Evolutionary conservation across 2,329 filamentous ascomycete genomes (phyloP).

Genomic region (Penicillium sp.): DNA sequence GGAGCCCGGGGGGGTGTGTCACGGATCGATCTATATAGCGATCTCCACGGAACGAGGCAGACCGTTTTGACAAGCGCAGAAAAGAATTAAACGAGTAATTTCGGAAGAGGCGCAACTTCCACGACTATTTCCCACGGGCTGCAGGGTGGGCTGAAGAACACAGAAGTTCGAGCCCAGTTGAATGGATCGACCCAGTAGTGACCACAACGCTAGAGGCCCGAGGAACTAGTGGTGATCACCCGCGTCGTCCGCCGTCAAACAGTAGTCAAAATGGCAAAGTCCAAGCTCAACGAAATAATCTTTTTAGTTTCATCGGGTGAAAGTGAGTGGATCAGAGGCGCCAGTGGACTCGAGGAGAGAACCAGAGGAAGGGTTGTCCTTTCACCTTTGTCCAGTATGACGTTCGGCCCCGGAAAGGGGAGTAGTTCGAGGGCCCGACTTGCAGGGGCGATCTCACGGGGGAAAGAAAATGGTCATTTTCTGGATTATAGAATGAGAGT

Average conservation of each 20-base stretch:
- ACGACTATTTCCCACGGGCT: slow-evolving; percentile 1
- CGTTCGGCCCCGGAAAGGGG: not conserved
- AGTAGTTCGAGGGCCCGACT: not conserved
- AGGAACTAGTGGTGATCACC: slow-evolving; percentile 3
- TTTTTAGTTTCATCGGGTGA: not conserved
- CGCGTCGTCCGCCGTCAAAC: slow-evolving; percentile 2
- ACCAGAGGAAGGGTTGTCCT: not conserved
- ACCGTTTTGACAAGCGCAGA: not conserved
- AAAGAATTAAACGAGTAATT: not conserved
- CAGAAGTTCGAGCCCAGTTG: not conserved
- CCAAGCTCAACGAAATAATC: not conserved
- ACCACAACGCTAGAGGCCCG: not conserved
- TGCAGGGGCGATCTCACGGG: slow-evolving; percentile 1
- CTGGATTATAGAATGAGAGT: not conserved
- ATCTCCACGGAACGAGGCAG: slow-evolving; percentile 2
- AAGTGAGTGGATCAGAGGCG: not conserved
- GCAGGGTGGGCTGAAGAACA: slow-evolving; percentile 1
- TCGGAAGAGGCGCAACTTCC: not conserved
- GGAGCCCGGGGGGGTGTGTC: not conserved
- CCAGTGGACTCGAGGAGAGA: not conserved
- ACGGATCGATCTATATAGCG: slow-evolving; percentile 2
- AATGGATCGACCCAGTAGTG: not conserved
- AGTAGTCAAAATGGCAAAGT: not conserved
- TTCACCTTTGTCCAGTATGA: not conserved
- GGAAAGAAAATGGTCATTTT: not conserved